A percentile compares a stretch with the other conserved stretches of the same genome.
These are phyloP conservation scores for Pinus albicaulis DNA, from an alignment of 75 land plant genomes.

Conservation along the genomic window DNA sequence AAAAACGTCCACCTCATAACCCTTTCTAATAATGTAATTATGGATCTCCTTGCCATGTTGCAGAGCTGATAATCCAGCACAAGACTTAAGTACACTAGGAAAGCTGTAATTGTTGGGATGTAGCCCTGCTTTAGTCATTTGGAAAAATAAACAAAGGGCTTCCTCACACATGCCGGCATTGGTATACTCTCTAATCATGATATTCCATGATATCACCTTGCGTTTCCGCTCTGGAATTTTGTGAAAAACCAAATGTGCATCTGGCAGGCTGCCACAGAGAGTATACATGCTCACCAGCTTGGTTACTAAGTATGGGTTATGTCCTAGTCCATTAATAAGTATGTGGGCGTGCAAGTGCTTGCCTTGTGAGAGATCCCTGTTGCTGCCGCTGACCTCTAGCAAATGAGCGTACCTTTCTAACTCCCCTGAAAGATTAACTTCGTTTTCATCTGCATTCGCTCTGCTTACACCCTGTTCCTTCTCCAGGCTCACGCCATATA, in stretches of 20 bases:
- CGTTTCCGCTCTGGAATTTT: constrained; percentile 10
- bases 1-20: constrained; percentile 2
- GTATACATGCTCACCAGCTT: constrained; percentile 53
- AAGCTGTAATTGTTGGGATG: constrained; percentile 48
- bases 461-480: no score
- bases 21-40: constrained; percentile 10
- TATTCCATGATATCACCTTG: constrained; percentile 60
- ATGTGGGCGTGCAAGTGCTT: constrained; percentile 45
- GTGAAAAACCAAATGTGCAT: constrained; percentile 40
- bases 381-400: constrained; percentile 10
- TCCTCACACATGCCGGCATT: constrained; percentile 24
- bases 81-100: constrained; percentile 60
- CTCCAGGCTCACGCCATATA: no score
- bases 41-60: constrained; percentile 11
- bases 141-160: constrained; percentile 24
- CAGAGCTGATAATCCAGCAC: constrained; percentile 33
- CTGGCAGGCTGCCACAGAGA: constrained; percentile 26
- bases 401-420: no score
- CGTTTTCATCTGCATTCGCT: no score
- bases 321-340: constrained; percentile 32
- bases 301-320: constrained; percentile 25
- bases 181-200: constrained; percentile 53
- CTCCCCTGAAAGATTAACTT: no score
- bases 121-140: constrained; percentile 42
- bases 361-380: constrained; percentile 28